Evolutionary conservation across 805 yeast species (phyloP).

Genomic region (Scheffersomyces ergatensis): DNA sequence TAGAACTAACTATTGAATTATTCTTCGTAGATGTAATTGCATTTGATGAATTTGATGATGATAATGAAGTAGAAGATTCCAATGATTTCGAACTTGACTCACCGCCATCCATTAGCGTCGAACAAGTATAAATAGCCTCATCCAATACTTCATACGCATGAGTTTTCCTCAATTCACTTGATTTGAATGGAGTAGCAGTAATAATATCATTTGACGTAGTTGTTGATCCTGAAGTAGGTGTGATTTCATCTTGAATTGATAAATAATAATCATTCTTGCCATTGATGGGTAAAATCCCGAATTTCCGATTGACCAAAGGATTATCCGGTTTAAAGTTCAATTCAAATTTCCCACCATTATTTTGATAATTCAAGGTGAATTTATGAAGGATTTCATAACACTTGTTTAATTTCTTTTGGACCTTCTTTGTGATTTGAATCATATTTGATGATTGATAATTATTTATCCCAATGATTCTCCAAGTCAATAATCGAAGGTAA

Average conservation of each 20-base stretch:
- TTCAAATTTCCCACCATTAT: slow-evolving; percentile 7
- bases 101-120: slow-evolving; percentile 15
- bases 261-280: slow-evolving; percentile 19
- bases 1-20: slow-evolving; percentile 27
- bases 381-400: slow-evolving; percentile 23
- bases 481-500: slow-evolving; percentile 63
- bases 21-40: background rate
- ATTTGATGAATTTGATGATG: slow-evolving; percentile 1
- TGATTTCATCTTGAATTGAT: slow-evolving; percentile 8
- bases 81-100: background rate
- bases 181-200: slow-evolving; percentile 15
- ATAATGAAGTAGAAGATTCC: slow-evolving; percentile 1
- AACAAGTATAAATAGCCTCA: slow-evolving; percentile 55
- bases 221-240: background rate
- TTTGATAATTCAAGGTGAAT: slow-evolving; percentile 23
- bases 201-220: slow-evolving; percentile 1
- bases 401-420: slow-evolving; percentile 29
- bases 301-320: slow-evolving; percentile 47
- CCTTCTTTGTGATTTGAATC: slow-evolving; percentile 24
- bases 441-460: slow-evolving; percentile 33
- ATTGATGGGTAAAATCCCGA: slow-evolving; percentile 40
- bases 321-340: slow-evolving; percentile 31
- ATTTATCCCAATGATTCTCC: slow-evolving; percentile 55
- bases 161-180: slow-evolving; percentile 43
- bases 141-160: slow-evolving; percentile 66